Base-by-base conservation (phyloP, 2,329 filamentous ascomycete genomes). In the Talaromyces piceae region DNA sequence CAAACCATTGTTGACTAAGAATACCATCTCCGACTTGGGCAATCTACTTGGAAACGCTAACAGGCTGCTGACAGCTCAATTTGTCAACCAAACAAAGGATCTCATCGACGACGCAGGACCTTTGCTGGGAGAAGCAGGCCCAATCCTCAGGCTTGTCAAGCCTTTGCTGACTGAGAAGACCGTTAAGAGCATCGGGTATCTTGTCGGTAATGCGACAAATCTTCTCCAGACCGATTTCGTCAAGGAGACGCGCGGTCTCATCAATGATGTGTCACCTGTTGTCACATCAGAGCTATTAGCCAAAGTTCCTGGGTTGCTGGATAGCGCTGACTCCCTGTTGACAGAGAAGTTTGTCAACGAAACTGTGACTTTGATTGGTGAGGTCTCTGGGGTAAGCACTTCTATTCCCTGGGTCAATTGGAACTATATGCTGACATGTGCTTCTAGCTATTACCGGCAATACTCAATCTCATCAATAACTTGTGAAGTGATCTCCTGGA, bases 281-380 rank as follows among this genome's bases (percentile, higher is more conserved):
- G 30, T 65, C 28, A 66, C 63, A 25, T 55, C 61, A 25, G 49
- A 55, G 18, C 54, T 62, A 8, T 57, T 65, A 31, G 56, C 56
- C 39, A 49, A 62, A 44, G 57, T 63, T 25, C 54, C 54, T 28
- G 44, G 47, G 22, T 51, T 64, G 23, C 47, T 64, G 25, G 52
- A 30, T 41, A 63, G 59, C 46, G 61, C 65, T 58, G 55, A 63
- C 56, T 41, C 59, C 49, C 50, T 70, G 53, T 56, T 69, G 57
- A 61, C 64, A 41, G 56, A 63, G 44, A 54, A 65, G 41, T 58
- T 66, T 55, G 57, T 67, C 52, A 50, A 68, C 30, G 55, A 64
- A 51, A 59, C 58, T 20, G 49, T 54, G 28, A 53, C 53, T 18
- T 44, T 63, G 39, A 56, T 63, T 37, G 50, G 54, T 39, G 53